Conservation (phyloP, 1,139 yeast species). For the Sporopachydermia cereana region DNA sequence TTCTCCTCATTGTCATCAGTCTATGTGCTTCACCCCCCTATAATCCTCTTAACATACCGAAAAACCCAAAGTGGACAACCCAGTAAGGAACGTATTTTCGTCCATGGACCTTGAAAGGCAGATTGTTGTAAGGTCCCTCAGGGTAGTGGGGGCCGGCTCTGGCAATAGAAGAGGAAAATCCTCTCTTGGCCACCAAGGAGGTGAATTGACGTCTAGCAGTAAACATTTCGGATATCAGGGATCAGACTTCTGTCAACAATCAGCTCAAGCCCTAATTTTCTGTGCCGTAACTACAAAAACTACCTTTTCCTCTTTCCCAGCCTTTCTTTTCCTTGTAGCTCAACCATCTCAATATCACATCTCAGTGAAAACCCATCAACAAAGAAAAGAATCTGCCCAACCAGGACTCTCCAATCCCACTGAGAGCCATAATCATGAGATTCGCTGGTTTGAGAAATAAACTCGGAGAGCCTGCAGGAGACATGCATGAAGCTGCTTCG, state of each 20-base stretch:
- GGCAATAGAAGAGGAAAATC: constrained; percentile 20
- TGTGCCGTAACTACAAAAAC: too few relatives aligned
- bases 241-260: too few relatives aligned
- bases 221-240: constrained; percentile 10
- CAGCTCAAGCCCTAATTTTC: too few relatives aligned
- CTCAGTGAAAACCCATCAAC: background rate
- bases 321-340: too few relatives aligned
- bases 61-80: constrained; percentile 68
- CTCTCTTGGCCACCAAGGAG: constrained; percentile 21
- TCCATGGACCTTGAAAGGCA: constrained; percentile 88
- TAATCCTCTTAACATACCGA: constrained; percentile 42
- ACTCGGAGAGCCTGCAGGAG: too few relatives aligned
- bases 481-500: too few relatives aligned
- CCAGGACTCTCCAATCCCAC: background rate
- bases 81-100: constrained; percentile 76
- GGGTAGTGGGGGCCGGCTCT: constrained; percentile 39
- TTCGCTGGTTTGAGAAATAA: background rate
- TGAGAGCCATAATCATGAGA: background rate
- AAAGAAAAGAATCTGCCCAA: background rate
- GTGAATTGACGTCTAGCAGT: constrained; percentile 26
- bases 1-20: background rate
- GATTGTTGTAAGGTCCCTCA: constrained; percentile 81
- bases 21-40: background rate
- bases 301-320: too few relatives aligned
- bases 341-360: background rate